A percentile compares a stretch with the other conserved stretches of the same genome.
Conservation (phyloP, 805 yeast species). For the Kuraishia hungarica region DNA sequence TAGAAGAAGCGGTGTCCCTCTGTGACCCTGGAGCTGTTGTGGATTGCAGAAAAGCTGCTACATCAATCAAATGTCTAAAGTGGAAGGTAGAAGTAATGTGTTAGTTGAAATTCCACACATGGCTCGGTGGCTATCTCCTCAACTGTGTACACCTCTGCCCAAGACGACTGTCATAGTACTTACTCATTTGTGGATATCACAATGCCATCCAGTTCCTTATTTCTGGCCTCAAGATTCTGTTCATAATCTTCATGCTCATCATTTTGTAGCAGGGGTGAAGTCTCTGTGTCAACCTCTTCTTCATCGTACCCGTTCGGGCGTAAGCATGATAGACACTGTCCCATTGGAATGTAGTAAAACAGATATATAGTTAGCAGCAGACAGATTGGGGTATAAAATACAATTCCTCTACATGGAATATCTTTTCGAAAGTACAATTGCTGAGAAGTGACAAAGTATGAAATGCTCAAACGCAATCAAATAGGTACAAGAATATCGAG, state of each 20-base stretch:
- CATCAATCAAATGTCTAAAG: constrained; percentile 17
- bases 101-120: not conserved
- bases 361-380: not conserved
- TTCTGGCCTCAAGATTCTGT: constrained; percentile 17
- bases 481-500: no score
- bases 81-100: not conserved
- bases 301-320: constrained; percentile 10
- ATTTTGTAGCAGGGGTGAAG: constrained; percentile 15
- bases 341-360: constrained; percentile 14
- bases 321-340: constrained; percentile 24
- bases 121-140: no score
- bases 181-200: constrained; percentile 23
- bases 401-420: no score
- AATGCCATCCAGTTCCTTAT: constrained; percentile 22
- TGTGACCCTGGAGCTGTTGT: constrained; percentile 4
- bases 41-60: constrained; percentile 15
- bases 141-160: no score
- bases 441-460: no score
- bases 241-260: constrained; percentile 14
- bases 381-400: not conserved
- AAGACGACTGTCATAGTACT: not conserved
- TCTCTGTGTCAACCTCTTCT: constrained; percentile 15
- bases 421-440: no score
- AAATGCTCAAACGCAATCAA: no score
- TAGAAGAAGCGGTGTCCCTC: constrained; percentile 6